phyloP scores from a whole-genome alignment of 164 flowering plant genomes.

The Liriodendron chinense region DNA sequence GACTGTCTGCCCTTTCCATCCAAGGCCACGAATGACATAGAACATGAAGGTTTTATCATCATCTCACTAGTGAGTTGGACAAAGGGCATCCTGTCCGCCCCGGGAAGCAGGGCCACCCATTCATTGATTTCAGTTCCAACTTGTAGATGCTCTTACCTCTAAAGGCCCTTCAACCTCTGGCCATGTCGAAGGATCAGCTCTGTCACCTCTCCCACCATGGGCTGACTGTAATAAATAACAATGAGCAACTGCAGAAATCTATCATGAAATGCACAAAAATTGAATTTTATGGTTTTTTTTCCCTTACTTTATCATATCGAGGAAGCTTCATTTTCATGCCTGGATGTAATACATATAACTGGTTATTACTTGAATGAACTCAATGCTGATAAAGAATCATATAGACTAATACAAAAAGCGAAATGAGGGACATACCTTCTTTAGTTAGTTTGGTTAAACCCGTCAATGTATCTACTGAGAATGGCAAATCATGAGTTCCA shows the following conservation, averaged over 20 bases:
- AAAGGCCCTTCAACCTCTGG: slow-evolving; percentile 96
- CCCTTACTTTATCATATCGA: slow-evolving; percentile 84
- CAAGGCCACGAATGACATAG: too few relatives aligned
- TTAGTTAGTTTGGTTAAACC: slow-evolving; percentile 59
- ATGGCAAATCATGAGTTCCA: slow-evolving; percentile 88
- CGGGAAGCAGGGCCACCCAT: too few relatives aligned
- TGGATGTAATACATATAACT: slow-evolving; percentile 21
- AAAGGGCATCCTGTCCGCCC: too few relatives aligned
- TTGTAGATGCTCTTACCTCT: slow-evolving; percentile 36
- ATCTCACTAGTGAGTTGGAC: too few relatives aligned
- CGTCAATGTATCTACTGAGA: slow-evolving; percentile 69
- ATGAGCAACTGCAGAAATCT: slow-evolving; percentile 12
- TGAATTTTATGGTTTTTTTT: background rate
- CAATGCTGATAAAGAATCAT: slow-evolving; percentile 2
- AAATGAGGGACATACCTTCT: slow-evolving; percentile 48
- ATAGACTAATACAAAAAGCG: background rate
- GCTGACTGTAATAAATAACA: slow-evolving; percentile 57
- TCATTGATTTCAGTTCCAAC: background rate
- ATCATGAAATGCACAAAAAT: background rate
- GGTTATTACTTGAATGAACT: background rate
- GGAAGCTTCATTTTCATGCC: slow-evolving; percentile 93
- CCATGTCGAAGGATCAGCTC: slow-evolving; percentile 89
- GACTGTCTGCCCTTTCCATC: too few relatives aligned
- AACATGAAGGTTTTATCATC: background rate
- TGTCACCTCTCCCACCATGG: slow-evolving; percentile 79